A percentile compares a stretch with the other conserved stretches of the same genome.
These are phyloP conservation scores for Penicillium brevicompactum DNA, from an alignment of 2,329 filamentous ascomycete species.

Conservation along the genomic window DNA sequence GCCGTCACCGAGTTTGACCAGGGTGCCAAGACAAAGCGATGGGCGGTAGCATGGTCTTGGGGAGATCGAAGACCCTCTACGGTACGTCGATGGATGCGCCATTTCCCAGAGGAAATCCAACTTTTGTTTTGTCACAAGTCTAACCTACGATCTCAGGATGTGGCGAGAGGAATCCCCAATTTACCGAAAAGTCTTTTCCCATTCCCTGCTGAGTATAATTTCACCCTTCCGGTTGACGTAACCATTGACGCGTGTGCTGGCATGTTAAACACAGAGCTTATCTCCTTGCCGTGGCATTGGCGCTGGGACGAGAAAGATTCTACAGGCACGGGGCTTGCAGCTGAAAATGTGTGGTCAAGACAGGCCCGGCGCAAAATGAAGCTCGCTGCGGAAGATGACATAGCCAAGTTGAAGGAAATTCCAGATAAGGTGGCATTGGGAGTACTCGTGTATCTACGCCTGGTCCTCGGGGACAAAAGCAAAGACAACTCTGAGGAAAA, in stretches of 20 bases:
- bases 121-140: background rate
- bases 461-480: conserved; percentile 15
- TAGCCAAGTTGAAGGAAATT: conserved; percentile 33
- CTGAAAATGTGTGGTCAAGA: conserved; percentile 75
- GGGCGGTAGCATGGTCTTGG: conserved; percentile 91
- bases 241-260: conserved; percentile 36
- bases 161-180: conserved; percentile 43
- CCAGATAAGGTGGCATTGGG: conserved; percentile 54
- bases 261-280: conserved; percentile 53
- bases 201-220: conserved; percentile 54
- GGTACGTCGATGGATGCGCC: conserved; percentile 32
- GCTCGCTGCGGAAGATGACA: conserved; percentile 19
- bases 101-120: background rate
- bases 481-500: conserved; percentile 30
- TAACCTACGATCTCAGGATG: conserved; percentile 19
- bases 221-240: conserved; percentile 33
- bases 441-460: conserved; percentile 58
- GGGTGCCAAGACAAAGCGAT: conserved; percentile 75
- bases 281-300: conserved; percentile 65
- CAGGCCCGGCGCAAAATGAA: conserved; percentile 65
- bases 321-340: conserved; percentile 63
- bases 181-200: conserved; percentile 56
- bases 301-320: conserved; percentile 58
- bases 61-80: conserved; percentile 63
- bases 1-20: conserved; percentile 80